Evolutionary conservation across 2,329 filamentous ascomycete genomes (phyloP), one percentile per base, ranked within the genome.

Genomic region (Arthrobotrys sinensis): DNA sequence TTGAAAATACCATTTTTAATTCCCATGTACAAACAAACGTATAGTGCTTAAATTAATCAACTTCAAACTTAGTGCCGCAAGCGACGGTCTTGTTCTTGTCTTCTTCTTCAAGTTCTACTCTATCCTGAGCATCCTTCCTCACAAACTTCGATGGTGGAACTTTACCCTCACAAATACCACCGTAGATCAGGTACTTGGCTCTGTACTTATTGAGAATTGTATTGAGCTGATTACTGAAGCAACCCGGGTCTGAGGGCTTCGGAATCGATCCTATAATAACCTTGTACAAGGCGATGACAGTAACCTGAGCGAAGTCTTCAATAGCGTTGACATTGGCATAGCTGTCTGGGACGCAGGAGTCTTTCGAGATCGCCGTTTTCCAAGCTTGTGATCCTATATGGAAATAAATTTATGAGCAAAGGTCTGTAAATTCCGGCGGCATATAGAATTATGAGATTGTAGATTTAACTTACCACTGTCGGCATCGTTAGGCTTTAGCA

Each of bases 251-350:
- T 0, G 52, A 19, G 10, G 40, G 52, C n/a, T 8, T 68, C 12
- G 71, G 71, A 21, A 76, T 68, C 0, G 7, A 48, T 5, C 71
- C 71, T 11, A 16, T 55, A 11, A 68, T 53, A n/a, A 28, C 11
- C n/a, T 63, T 62, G 21, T 62, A 75, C 34, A 68, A 48, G 7
- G 64, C 71, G 10, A 67, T 45, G 43, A 76, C 71, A 10, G 63
- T 68, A 11, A 63, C 24, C 34, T 76, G 64, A 6, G 71, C 63
- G 28, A 76, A 76, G 21, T 68, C 64, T 38, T 76, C 71, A n/a
- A 68, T 21, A 4, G 19, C 43, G 34, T 76, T 64, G 14, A 32
- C 24, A 45, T 76, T 76, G 10, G 63, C 71, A 43, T 76, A 76
- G 16, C 48, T 43, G 12, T 76, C 63, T 36, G 63, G 43, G 16